phyloP scores from a whole-genome alignment of 371 early-diverging fungal species.

The Fennellomyces sp. region DNA sequence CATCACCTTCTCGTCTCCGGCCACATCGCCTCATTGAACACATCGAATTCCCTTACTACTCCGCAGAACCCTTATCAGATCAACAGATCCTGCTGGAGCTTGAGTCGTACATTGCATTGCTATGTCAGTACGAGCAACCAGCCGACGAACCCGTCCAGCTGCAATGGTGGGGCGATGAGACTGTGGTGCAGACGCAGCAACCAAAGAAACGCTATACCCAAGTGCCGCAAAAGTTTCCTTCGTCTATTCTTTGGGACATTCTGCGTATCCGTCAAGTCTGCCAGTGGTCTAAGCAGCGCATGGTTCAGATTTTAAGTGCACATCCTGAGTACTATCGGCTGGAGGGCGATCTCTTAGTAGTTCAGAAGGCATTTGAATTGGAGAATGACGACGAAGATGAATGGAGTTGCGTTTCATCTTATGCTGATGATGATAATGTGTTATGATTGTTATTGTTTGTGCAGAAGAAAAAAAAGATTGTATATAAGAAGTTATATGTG shows the following conservation, averaged over 20 bases:
- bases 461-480: not conserved
- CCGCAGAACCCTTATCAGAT: constrained; percentile 20
- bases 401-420: not conserved
- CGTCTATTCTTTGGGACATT: constrained; percentile 30
- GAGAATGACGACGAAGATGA: not conserved
- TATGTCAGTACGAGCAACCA: constrained; percentile 22
- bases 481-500: not conserved
- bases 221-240: constrained; percentile 11
- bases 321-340: constrained; percentile 12
- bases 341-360: constrained; percentile 10
- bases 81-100: constrained; percentile 21
- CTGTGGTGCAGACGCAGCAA: not conserved
- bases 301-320: constrained; percentile 16
- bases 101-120: constrained; percentile 14
- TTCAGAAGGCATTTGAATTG: constrained; percentile 12
- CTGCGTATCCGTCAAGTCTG: constrained; percentile 37
- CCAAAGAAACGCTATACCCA: constrained; percentile 8
- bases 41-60: constrained; percentile 41
- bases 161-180: constrained; percentile 20
- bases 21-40: constrained; percentile 31
- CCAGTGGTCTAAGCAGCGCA: constrained; percentile 4
- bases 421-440: not conserved
- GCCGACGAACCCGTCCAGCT: not conserved
- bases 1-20: too few species aligned
- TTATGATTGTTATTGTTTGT: not conserved